phyloP scores from a whole-genome alignment of 1,284 basidiomycete genomes.

The Trichosporon sp. region DNA sequence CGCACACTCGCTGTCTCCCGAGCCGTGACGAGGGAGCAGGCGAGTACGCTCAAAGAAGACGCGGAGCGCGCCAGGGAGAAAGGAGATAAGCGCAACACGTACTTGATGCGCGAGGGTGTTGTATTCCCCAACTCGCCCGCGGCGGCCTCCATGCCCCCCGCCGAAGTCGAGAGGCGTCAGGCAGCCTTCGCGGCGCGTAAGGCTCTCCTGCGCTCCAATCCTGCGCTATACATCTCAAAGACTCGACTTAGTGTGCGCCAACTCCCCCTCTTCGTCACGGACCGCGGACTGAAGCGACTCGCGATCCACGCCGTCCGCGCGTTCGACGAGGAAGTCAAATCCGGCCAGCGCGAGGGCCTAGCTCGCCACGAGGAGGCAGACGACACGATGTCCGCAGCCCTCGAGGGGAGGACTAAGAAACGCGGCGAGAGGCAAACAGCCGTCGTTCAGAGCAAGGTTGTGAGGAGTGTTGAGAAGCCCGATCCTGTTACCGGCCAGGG shows the following conservation, averaged over 20 bases:
- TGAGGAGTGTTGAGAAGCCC: slow-evolving; percentile 70
- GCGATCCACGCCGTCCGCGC: slow-evolving; percentile 71
- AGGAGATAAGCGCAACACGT: slow-evolving; percentile 92
- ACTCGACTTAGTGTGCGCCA: slow-evolving; percentile 91
- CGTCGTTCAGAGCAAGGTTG: slow-evolving; percentile 79
- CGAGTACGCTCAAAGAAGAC: slow-evolving; percentile 76
- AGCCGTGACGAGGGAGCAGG: slow-evolving; percentile 85
- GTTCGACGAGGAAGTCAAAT: slow-evolving; percentile 75
- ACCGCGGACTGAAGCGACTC: slow-evolving; percentile 81
- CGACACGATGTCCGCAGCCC: slow-evolving; percentile 42
- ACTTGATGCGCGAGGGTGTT: slow-evolving; percentile 92
- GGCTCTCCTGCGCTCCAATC: slow-evolving; percentile 76
- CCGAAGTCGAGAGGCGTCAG: slow-evolving; percentile 76
- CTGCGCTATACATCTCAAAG: slow-evolving; percentile 86
- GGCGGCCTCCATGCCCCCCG: slow-evolving; percentile 60
- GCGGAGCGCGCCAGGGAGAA: slow-evolving; percentile 78
- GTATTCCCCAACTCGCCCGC: slow-evolving; percentile 79
- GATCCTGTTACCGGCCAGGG: slow-evolving; percentile 82
- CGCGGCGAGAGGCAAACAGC: slow-evolving; percentile 55
- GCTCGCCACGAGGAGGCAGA: slow-evolving; percentile 66
- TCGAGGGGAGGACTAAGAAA: slow-evolving; percentile 42
- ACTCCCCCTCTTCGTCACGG: slow-evolving; percentile 81
- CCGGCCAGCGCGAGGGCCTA: slow-evolving; percentile 59
- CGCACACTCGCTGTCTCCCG: slow-evolving; percentile 83
- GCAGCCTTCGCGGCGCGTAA: slow-evolving; percentile 76